These are phyloP conservation scores for Penicillium nucicola DNA, from an alignment of 495 filamentous ascomycete species.

Conservation along the genomic window DNA sequence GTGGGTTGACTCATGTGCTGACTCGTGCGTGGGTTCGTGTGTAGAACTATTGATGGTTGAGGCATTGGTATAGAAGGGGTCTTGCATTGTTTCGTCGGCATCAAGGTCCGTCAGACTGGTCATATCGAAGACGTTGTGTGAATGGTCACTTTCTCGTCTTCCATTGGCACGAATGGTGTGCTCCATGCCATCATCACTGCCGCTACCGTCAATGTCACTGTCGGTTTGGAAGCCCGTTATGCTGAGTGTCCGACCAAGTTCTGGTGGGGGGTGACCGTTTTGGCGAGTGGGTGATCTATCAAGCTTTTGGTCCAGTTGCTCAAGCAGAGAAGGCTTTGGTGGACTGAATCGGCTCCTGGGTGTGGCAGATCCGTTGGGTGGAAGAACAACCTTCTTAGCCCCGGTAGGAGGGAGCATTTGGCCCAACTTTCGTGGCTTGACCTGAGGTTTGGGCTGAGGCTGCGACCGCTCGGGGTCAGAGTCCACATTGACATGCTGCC, in stretches of 20 bases:
- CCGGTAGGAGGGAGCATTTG: slow-evolving; percentile 29
- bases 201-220: slow-evolving; percentile 21
- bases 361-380: slow-evolving; percentile 37
- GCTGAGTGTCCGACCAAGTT: slow-evolving; percentile 19
- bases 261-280: slow-evolving; percentile 29
- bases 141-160: slow-evolving; percentile 27
- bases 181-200: slow-evolving; percentile 18
- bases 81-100: slow-evolving; percentile 31
- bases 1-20: neutral
- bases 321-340: slow-evolving; percentile 42
- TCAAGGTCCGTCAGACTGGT: slow-evolving; percentile 34
- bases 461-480: slow-evolving; percentile 5
- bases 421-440: slow-evolving; percentile 24
- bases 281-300: slow-evolving; percentile 42
- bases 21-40: neutral
- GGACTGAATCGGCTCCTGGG: slow-evolving; percentile 45
- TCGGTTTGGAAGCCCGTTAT: slow-evolving; percentile 20
- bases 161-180: slow-evolving; percentile 21
- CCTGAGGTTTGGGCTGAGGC: slow-evolving; percentile 13
- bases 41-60: neutral
- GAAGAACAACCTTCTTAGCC: slow-evolving; percentile 35
- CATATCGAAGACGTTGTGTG: slow-evolving; percentile 33
- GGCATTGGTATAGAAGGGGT: slow-evolving; percentile 29
- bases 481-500: neutral
- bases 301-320: slow-evolving; percentile 37